Conservation (phyloP, 306 rosid genomes). For the Alnus rubra region DNA sequence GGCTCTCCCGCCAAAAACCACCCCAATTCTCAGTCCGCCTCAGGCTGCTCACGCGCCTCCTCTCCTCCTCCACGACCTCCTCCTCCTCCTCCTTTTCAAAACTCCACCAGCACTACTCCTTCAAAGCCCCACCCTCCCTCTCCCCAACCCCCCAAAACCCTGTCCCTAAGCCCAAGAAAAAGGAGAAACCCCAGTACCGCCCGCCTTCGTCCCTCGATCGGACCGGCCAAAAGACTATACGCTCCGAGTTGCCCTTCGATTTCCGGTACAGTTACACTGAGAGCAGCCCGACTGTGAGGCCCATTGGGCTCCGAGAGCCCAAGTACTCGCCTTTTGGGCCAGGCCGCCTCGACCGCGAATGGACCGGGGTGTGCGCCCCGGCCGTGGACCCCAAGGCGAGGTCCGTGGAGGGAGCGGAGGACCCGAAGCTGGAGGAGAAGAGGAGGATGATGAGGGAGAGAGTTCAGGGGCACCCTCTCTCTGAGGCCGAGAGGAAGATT, state of each 20-base stretch:
- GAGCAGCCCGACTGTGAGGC: slow-evolving; percentile 65
- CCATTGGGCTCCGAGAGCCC: slow-evolving; percentile 83
- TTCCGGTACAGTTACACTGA: slow-evolving; percentile 88
- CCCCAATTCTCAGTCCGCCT: slow-evolving; percentile 7
- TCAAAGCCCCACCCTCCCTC: slow-evolving; percentile 57
- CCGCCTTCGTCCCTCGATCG: slow-evolving; percentile 82
- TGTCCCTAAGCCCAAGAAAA: slow-evolving; percentile 37
- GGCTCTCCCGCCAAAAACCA: slow-evolving; percentile 57
- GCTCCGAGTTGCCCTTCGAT: slow-evolving; percentile 70
- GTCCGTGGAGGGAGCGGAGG: slow-evolving; percentile 62
- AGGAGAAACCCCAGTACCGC: slow-evolving; percentile 55
- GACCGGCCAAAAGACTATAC: slow-evolving; percentile 49
- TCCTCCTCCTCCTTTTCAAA: slow-evolving; percentile 33
- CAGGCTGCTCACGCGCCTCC: slow-evolving; percentile 54
- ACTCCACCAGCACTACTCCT: slow-evolving; percentile 68
- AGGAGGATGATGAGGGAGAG: slow-evolving; percentile 56
- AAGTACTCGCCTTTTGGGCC: slow-evolving; percentile 95
- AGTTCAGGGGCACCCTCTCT: slow-evolving; percentile 66
- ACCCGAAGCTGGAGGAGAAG: slow-evolving; percentile 55
- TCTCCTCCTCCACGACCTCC: slow-evolving; percentile 41
- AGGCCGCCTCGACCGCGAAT: slow-evolving; percentile 58
- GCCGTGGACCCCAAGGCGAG: slow-evolving; percentile 69
- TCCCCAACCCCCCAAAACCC: slow-evolving; percentile 41
- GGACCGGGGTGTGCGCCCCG: slow-evolving; percentile 95
- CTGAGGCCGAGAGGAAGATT: slow-evolving; percentile 63